Percentiles rank a stretch among this genome's conserved stretches.
Conservation (phyloP, 805 yeast species). For the Candida sakaeoensis region DNA sequence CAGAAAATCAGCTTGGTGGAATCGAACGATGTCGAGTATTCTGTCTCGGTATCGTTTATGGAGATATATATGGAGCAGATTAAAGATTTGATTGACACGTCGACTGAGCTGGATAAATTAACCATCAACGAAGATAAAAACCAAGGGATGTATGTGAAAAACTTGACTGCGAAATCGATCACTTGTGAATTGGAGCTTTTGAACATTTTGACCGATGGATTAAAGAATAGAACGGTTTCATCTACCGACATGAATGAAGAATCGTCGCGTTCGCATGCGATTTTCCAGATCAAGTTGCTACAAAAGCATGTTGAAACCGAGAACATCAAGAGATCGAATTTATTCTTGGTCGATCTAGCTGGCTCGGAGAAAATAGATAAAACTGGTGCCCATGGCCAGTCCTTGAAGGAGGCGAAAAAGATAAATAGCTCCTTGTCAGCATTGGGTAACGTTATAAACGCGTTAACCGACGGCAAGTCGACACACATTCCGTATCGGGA, state of each 20-base stretch:
- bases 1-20: conserved; percentile 48
- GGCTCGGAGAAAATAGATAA: conserved; percentile 80
- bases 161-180: conserved; percentile 62
- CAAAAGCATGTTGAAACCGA: conserved; percentile 58
- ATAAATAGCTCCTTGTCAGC: conserved; percentile 76
- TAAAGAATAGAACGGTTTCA: conserved; percentile 50
- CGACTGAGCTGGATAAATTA: conserved; percentile 26
- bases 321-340: conserved; percentile 55
- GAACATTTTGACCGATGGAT: conserved; percentile 56
- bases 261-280: conserved; percentile 78
- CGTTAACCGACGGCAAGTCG: conserved; percentile 66
- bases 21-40: conserved; percentile 49
- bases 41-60: conserved; percentile 67
- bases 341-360: conserved; percentile 79
- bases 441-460: conserved; percentile 76
- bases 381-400: conserved; percentile 70
- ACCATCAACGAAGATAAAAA: conserved; percentile 60
- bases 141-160: conserved; percentile 68
- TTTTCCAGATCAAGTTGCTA: conserved; percentile 64
- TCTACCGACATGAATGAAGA: conserved; percentile 68
- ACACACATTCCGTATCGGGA: conserved; percentile 84
- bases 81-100: conserved; percentile 55
- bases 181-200: conserved; percentile 56
- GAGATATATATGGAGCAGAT: conserved; percentile 81
- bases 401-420: conserved; percentile 78